Evolutionary conservation across 805 yeast genomes (phyloP).

Genomic region (Candida sanyiensis): DNA sequence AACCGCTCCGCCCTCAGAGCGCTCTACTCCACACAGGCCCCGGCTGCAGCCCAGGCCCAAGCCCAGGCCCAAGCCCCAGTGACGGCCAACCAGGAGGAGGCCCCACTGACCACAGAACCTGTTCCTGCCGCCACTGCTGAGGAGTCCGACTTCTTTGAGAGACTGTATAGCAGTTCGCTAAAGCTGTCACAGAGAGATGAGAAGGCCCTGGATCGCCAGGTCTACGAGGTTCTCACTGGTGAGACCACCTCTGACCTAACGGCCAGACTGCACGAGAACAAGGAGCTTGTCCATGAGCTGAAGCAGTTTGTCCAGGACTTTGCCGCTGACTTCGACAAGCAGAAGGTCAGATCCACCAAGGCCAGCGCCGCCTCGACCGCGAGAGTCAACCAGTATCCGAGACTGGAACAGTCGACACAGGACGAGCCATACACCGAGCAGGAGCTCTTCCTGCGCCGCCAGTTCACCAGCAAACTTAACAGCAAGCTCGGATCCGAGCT

Average conservation of each 20-base stretch:
- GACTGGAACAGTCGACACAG: constrained; percentile 53
- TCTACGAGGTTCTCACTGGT: constrained; percentile 21
- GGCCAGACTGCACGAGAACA: constrained; percentile 17
- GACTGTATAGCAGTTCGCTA: constrained; percentile 16
- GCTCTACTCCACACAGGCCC: constrained; percentile 11
- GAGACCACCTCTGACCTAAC: constrained; percentile 16
- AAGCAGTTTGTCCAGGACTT: constrained; percentile 19
- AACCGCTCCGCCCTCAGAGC: constrained; percentile 9
- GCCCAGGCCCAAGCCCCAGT: constrained; percentile 8
- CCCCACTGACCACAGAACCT: constrained; percentile 6
- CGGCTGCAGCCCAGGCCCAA: constrained; percentile 14
- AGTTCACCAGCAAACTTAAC: constrained; percentile 49
- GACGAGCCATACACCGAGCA: constrained; percentile 67
- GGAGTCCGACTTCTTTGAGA: constrained; percentile 17
- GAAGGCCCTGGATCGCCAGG: constrained; percentile 15
- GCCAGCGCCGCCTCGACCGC: constrained; percentile 3
- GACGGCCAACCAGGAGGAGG: no score
- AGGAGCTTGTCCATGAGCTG: constrained; percentile 18
- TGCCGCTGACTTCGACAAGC: constrained; percentile 15
- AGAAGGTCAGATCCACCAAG: constrained; percentile 12
- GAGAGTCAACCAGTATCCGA: constrained; percentile 42
- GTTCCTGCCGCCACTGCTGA: constrained; percentile 1
- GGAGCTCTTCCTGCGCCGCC: constrained; percentile 71
- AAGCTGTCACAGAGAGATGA: constrained; percentile 17
- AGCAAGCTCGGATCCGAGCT: constrained; percentile 62